A percentile compares a stretch with the other conserved stretches of the same genome.
Conservation (phyloP, 768 basidiomycete species). For the Cystofilobasidium macerans region DNA sequence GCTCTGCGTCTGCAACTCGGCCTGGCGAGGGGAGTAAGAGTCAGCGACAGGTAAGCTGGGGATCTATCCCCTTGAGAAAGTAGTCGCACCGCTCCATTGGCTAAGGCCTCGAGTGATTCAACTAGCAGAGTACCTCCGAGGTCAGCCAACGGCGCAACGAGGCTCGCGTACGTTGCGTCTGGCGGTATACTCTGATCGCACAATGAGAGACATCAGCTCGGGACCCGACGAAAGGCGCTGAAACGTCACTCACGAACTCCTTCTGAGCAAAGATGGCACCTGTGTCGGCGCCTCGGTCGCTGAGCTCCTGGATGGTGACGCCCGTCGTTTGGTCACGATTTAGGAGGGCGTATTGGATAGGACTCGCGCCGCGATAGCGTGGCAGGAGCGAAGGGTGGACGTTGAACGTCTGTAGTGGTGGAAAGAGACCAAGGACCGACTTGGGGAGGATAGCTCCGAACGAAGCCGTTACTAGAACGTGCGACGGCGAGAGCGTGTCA, state of each 20-base stretch:
- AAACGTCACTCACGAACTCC: slow-evolving; percentile 46
- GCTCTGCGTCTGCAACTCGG: slow-evolving; percentile 46
- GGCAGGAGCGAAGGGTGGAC: slow-evolving; percentile 84
- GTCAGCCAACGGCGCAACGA: slow-evolving; percentile 52
- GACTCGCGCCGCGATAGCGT: slow-evolving; percentile 76
- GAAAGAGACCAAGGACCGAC: slow-evolving; percentile 54
- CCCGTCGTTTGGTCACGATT: slow-evolving; percentile 60
- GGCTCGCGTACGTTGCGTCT: slow-evolving; percentile 45
- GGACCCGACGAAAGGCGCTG: neutral
- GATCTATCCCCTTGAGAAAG: too few species aligned
- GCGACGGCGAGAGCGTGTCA: slow-evolving; percentile 31
- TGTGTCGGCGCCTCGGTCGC: slow-evolving; percentile 59
- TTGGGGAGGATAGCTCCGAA: slow-evolving; percentile 75
- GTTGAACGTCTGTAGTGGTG: slow-evolving; percentile 54
- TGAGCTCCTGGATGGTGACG: slow-evolving; percentile 51
- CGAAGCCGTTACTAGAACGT: slow-evolving; percentile 70
- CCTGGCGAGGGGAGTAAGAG: slow-evolving; percentile 38
- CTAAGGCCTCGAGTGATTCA: slow-evolving; percentile 54
- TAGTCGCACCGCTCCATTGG: slow-evolving; percentile 38
- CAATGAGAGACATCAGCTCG: neutral
- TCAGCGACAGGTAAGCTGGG: neutral
- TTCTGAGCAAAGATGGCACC: slow-evolving; percentile 57
- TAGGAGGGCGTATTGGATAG: slow-evolving; percentile 71
- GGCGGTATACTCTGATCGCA: slow-evolving; percentile 47
- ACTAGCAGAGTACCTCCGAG: slow-evolving; percentile 63